A percentile compares a stretch with the other conserved stretches of the same genome.
Conservation (phyloP, 768 basidiomycete species). For the Myochromella boudieri region DNA sequence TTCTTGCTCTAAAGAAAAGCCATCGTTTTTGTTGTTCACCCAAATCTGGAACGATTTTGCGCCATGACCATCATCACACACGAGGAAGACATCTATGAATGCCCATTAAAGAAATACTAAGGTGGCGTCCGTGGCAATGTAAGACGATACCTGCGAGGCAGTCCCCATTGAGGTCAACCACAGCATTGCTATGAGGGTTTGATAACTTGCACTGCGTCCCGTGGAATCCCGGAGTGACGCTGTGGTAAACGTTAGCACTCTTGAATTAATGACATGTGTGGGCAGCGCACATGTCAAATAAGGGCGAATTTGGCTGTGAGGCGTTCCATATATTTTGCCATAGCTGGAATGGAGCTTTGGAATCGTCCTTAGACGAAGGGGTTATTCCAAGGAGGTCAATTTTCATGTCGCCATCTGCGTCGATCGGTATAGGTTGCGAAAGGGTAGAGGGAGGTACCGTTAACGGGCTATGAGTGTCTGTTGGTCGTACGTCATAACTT, state of each 20-base stretch:
- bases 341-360: slow-evolving; percentile 49
- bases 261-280: too few species aligned
- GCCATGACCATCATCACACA: slow-evolving; percentile 69
- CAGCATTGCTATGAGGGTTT: slow-evolving; percentile 92
- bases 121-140: not conserved
- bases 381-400: slow-evolving; percentile 81
- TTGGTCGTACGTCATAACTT: not conserved
- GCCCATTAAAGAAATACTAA: slow-evolving; percentile 1
- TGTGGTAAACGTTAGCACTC: too few species aligned
- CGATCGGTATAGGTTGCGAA: slow-evolving; percentile 84
- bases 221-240: slow-evolving; percentile 58
- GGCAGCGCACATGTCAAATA: slow-evolving; percentile 77
- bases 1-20: slow-evolving; percentile 68
- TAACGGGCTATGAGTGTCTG: slow-evolving; percentile 45
- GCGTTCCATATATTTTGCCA: slow-evolving; percentile 84
- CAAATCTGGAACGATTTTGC: slow-evolving; percentile 83
- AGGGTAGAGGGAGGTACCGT: slow-evolving; percentile 61
- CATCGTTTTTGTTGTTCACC: slow-evolving; percentile 79
- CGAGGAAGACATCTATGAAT: slow-evolving; percentile 77
- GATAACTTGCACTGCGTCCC: slow-evolving; percentile 73
- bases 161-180: slow-evolving; percentile 93
- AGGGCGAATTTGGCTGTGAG: slow-evolving; percentile 45
- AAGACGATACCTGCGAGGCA: slow-evolving; percentile 74
- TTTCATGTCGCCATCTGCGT: slow-evolving; percentile 85
- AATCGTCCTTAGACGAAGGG: slow-evolving; percentile 32